Base-by-base conservation (phyloP, 2,329 filamentous ascomycete species). In the Cladosporium velox region DNA sequence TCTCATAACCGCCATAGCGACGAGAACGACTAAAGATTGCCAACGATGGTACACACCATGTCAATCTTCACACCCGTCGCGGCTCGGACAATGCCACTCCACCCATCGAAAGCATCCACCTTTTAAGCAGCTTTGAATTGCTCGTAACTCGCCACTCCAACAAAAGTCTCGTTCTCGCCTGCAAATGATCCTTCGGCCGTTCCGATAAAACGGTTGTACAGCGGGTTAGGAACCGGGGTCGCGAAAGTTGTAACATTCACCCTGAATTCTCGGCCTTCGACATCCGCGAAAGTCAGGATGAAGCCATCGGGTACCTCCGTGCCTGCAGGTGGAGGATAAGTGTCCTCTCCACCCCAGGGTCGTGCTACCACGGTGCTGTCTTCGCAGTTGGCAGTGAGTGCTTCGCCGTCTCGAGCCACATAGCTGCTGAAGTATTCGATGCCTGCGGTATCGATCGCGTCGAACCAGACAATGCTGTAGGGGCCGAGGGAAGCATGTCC, bases 401-500 rank as follows among this genome's bases (percentile, higher is more conserved):
- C 32, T 7, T 51, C 38, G n/a, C 64, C 64, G 24, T 63, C 49
- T n/a, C 44, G 21, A 15, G 64, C 57, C 24, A 66, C 64, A 44
- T 66, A 66, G 24, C 32, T 35, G 55, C 55, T 34, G 55, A 28
- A 55, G 57, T 44, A 32, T 32, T 65, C 63, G 30, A 4, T 38
- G 6, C 62, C 51, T 24, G 44, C 51, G 32, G 24, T 24, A 49
- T 41, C 44, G 8, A 55, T 30, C 10, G 64, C 47, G 28, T 79
- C 76, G 67, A 82, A 80, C 81, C 80, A 84, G 26, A 83, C 78
- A 28, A 83, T 67, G 2, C 79, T 78, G 74, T 82, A 82, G 0
- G 74, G 70, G 0, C 79, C 81, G 0, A 82, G 64, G 26, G 72
- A 73, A 3, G 73, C 80, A 65, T 82, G 82, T n/a, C 82, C 81